Percentiles rank a stretch among this genome's conserved stretches.
Evolutionary conservation across 2,329 filamentous ascomycete species (phyloP).

Genomic region (Penicillium sumatraense): DNA sequence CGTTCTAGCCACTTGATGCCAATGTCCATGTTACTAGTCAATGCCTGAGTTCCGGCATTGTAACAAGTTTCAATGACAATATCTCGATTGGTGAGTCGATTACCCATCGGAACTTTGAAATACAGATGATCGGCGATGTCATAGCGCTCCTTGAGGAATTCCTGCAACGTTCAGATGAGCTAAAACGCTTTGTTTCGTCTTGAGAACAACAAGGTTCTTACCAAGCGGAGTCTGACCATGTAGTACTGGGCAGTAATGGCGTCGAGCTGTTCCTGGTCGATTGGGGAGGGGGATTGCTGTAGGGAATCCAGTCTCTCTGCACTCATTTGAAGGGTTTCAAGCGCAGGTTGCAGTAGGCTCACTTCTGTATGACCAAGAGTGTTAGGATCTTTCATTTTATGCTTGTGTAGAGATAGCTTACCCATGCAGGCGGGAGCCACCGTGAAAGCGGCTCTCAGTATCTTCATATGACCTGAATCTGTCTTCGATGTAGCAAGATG

Average conservation of each 20-base stretch:
- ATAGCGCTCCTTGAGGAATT: neutral
- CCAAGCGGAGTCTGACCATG: neutral
- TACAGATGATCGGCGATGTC: neutral
- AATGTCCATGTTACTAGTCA: conserved; percentile 57
- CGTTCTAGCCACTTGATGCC: conserved; percentile 76
- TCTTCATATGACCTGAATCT: conserved; percentile 42
- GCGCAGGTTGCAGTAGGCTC: neutral
- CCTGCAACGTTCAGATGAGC: neutral
- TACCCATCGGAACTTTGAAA: conserved; percentile 50
- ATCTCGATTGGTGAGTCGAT: conserved; percentile 49
- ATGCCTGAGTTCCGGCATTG: conserved; percentile 69
- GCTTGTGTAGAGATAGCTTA: too few relatives aligned
- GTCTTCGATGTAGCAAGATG: conserved; percentile 53
- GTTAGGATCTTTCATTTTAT: too few relatives aligned
- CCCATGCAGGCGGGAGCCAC: neutral
- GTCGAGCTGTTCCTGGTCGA: neutral
- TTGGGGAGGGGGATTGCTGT: neutral
- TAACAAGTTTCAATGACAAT: conserved; percentile 70
- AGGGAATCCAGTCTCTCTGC: neutral
- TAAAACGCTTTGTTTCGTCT: neutral
- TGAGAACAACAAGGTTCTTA: too few relatives aligned
- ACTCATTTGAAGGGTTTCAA: neutral
- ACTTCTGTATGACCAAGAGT: neutral
- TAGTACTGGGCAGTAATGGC: neutral
- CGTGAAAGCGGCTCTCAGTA: conserved; percentile 33